Evolutionary conservation across 495 filamentous ascomycete genomes (phyloP).

Genomic region (Parachaetomium inaequale): DNA sequence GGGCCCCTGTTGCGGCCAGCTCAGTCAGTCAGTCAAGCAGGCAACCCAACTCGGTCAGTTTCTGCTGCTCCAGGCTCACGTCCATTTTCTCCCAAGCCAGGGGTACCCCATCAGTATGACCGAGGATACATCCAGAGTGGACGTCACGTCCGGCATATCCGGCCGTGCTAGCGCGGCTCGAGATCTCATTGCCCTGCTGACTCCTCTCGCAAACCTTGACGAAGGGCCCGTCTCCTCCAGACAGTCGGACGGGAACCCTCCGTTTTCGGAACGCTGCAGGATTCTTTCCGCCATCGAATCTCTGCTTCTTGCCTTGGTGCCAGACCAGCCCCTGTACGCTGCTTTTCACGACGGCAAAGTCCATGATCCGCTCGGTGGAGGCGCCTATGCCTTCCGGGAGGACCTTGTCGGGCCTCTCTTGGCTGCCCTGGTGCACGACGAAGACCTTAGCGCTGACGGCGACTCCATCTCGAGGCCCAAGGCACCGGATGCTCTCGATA

Average conservation of each 20-base stretch:
- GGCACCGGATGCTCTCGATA: not conserved
- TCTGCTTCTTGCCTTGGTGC: constrained; percentile 6
- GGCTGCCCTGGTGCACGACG: constrained; percentile 10
- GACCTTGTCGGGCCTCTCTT: constrained; percentile 17
- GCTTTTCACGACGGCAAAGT: constrained; percentile 22
- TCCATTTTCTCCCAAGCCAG: no score
- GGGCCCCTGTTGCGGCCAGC: no score
- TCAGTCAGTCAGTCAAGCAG: no score
- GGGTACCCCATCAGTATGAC: no score
- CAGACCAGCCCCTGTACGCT: constrained; percentile 9
- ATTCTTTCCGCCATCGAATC: constrained; percentile 10
- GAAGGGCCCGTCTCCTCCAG: not conserved
- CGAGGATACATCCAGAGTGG: no score
- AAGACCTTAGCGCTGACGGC: not conserved
- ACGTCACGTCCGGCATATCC: not conserved
- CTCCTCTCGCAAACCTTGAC: not conserved
- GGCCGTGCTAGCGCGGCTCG: not conserved
- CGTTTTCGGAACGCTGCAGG: not conserved
- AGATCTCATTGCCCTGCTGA: not conserved
- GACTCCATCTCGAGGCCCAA: no score
- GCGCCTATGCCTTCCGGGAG: constrained; percentile 19
- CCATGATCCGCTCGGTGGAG: constrained; percentile 23
- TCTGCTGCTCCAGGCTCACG: no score
- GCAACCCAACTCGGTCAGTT: no score
- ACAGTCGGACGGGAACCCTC: not conserved